Evolutionary conservation across 768 basidiomycete genomes (phyloP).

Genomic region (Artomyces pyxidatus): DNA sequence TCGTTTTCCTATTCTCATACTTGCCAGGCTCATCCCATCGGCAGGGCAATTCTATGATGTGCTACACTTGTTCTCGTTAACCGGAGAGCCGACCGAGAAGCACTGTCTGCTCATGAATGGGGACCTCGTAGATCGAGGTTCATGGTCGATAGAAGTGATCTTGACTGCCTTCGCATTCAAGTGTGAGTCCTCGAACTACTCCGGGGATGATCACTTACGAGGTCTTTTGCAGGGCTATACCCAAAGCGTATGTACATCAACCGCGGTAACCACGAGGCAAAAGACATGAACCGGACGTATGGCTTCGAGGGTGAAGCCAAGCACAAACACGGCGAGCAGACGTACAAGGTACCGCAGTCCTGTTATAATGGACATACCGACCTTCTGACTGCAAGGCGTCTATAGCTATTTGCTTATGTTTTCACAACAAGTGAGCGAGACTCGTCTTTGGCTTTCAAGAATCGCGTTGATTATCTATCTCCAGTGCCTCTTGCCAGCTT

Average conservation of each 20-base stretch:
- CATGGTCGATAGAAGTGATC: constrained; percentile 91
- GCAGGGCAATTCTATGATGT: constrained; percentile 94
- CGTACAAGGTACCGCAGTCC: constrained; percentile 61
- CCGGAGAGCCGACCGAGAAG: constrained; percentile 76
- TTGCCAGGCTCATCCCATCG: constrained; percentile 5
- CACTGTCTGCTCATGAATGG: constrained; percentile 89
- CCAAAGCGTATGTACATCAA: constrained; percentile 89
- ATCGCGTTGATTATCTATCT: background rate
- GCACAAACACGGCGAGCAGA: constrained; percentile 92
- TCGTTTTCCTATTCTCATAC: constrained; percentile 1
- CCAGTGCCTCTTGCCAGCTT: constrained; percentile 88
- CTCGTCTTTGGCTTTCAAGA: background rate
- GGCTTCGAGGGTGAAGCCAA: constrained; percentile 96
- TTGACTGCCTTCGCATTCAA: constrained; percentile 92
- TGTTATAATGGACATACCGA: no score
- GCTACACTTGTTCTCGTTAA: constrained; percentile 77
- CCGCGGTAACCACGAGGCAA: constrained; percentile 93
- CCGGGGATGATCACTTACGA: constrained; percentile 5
- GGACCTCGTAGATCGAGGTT: constrained; percentile 96
- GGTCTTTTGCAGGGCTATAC: constrained; percentile 65
- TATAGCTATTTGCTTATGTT: constrained; percentile 82
- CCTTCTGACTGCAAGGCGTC: background rate
- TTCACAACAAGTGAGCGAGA: constrained; percentile 73
- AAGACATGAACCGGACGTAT: constrained; percentile 94
- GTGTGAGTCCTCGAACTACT: constrained; percentile 41